Conservation (phyloP, 805 yeast genomes). For the Yarrowia sp. region DNA sequence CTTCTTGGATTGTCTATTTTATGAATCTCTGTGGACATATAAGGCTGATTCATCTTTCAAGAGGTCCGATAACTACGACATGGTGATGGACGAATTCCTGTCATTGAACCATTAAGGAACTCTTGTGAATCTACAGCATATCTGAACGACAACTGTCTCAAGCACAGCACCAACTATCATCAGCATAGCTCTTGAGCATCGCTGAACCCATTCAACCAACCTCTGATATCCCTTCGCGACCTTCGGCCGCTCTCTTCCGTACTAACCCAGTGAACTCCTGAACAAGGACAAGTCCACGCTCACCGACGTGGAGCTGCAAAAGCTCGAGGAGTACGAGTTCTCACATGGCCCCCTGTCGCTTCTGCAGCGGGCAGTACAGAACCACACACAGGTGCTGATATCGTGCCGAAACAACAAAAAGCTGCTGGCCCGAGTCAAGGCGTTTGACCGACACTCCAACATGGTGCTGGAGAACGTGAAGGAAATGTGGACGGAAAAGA, state of each 20-base stretch:
- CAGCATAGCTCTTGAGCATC: too few relatives aligned
- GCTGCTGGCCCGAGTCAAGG: conserved; percentile 82
- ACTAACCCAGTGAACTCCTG: conserved; percentile 47
- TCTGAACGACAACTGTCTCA: too few relatives aligned
- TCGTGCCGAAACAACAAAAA: conserved; percentile 93
- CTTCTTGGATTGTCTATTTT: too few relatives aligned
- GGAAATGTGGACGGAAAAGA: conserved; percentile 72
- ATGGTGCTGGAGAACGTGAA: conserved; percentile 89
- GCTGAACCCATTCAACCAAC: too few relatives aligned
- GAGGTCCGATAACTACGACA: too few relatives aligned
- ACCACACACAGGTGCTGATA: conserved; percentile 74
- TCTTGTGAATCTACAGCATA: too few relatives aligned
- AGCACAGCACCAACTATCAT: too few relatives aligned
- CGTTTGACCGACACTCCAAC: conserved; percentile 94
- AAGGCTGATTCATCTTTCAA: too few relatives aligned
- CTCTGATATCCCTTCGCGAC: not conserved
- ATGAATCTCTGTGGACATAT: too few relatives aligned
- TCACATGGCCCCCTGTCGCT: conserved; percentile 87
- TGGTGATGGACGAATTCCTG: too few relatives aligned
- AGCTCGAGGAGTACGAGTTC: conserved; percentile 85
- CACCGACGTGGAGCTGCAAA: conserved; percentile 72
- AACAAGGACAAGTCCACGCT: conserved; percentile 78
- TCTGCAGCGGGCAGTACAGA: conserved; percentile 75
- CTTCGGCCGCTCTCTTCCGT: not conserved
- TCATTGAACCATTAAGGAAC: too few relatives aligned